Evolutionary conservation across 345 rosid species (phyloP).

Genomic region (Boechera stricta): DNA sequence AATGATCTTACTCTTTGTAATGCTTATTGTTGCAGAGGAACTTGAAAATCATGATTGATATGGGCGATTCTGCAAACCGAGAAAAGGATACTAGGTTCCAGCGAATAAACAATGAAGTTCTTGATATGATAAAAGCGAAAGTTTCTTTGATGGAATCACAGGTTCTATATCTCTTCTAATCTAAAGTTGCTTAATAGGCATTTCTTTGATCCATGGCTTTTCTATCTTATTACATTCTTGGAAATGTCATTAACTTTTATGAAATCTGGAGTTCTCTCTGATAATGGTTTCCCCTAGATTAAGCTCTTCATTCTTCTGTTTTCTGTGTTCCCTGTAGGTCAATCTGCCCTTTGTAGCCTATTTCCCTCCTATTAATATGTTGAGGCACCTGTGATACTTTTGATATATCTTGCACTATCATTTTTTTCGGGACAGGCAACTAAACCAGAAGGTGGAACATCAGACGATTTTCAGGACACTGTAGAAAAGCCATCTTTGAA

Average conservation of each 20-base stretch:
- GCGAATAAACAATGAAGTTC: constrained; percentile 80
- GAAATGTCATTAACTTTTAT: neutral
- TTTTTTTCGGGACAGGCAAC: constrained; percentile 45
- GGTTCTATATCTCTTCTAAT: constrained; percentile 33
- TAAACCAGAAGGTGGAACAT: constrained; percentile 62
- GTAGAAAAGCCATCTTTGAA: constrained; percentile 57
- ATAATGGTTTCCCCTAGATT: neutral
- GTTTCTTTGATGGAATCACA: constrained; percentile 40
- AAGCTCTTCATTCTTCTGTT: constrained; percentile 16
- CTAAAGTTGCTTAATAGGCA: constrained; percentile 3
- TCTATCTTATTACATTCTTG: neutral
- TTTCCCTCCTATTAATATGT: neutral
- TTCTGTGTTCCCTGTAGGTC: neutral
- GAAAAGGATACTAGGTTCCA: constrained; percentile 86
- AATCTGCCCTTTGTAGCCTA: constrained; percentile 12
- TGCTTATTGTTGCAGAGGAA: constrained; percentile 65
- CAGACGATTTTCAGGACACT: constrained; percentile 78
- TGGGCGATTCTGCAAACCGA: constrained; percentile 70
- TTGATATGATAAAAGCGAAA: constrained; percentile 69
- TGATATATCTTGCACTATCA: constrained; percentile 10
- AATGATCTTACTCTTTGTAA: constrained; percentile 11
- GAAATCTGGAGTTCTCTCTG: neutral
- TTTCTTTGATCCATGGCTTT: neutral
- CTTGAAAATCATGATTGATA: constrained; percentile 79
- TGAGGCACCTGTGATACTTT: constrained; percentile 12